A percentile compares a stretch with the other conserved stretches of the same genome.
Conservation (phyloP, 257 asterid genomes). For the Ehretia macrophylla region DNA sequence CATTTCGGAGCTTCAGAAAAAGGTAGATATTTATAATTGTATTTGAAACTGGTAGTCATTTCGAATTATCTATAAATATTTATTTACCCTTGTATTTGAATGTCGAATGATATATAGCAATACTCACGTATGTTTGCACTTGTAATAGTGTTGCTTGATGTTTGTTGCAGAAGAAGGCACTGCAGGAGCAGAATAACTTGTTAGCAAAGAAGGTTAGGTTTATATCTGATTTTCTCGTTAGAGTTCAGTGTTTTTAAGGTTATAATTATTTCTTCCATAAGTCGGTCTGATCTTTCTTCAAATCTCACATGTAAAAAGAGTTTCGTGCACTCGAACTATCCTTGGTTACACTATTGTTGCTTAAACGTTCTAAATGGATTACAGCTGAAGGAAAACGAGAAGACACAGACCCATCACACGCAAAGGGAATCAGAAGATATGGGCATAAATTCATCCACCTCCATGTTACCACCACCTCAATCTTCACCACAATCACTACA, state of each 20-base stretch:
- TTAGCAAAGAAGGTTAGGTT: slow-evolving; percentile 49
- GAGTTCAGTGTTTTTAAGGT: too few species aligned
- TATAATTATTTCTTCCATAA: too few species aligned
- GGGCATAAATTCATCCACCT: slow-evolving; percentile 14
- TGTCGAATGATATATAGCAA: too few species aligned
- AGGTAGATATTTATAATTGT: too few species aligned
- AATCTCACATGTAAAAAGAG: too few species aligned
- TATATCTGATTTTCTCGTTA: too few species aligned
- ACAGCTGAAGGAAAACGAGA: slow-evolving; percentile 44
- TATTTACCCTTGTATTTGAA: not conserved
- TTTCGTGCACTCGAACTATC: too few species aligned
- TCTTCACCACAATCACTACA: slow-evolving; percentile 17
- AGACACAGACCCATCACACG: slow-evolving; percentile 4
- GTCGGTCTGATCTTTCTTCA: too few species aligned
- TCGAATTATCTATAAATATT: too few species aligned
- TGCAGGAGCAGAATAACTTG: slow-evolving; percentile 49
- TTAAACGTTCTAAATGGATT: not conserved
- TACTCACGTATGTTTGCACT: not conserved
- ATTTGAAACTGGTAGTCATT: too few species aligned
- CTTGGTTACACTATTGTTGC: too few species aligned
- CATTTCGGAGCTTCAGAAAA: slow-evolving; percentile 65
- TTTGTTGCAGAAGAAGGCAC: slow-evolving; percentile 66
- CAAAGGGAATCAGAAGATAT: slow-evolving; percentile 22
- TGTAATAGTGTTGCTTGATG: too few species aligned
- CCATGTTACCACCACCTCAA: slow-evolving; percentile 13